Evolutionary conservation across 495 filamentous ascomycete genomes (phyloP).

Genomic region (Penicillium coffeae): DNA sequence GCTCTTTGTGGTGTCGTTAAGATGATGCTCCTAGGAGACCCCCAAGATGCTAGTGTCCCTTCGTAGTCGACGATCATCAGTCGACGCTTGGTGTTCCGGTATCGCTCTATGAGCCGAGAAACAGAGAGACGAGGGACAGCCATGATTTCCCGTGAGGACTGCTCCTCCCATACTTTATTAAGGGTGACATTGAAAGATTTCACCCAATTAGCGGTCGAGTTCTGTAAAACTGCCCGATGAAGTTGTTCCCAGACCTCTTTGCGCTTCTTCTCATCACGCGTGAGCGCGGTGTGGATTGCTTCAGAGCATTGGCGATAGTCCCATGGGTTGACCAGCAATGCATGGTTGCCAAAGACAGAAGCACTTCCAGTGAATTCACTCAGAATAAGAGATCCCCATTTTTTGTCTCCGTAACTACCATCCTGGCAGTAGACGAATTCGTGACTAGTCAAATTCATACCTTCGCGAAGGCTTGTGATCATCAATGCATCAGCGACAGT

Average conservation of each 20-base stretch:
- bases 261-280: conserved; percentile 70
- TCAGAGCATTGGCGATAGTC: conserved; percentile 81
- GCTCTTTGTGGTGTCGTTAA: conserved; percentile 80
- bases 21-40: conserved; percentile 72
- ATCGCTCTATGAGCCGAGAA: conserved; percentile 56
- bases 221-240: conserved; percentile 68
- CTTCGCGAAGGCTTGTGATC: conserved; percentile 89
- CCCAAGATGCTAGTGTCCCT: conserved; percentile 82
- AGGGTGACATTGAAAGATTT: conserved; percentile 65
- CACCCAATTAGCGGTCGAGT: conserved; percentile 83
- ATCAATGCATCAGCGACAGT: conserved; percentile 85
- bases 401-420: conserved; percentile 67
- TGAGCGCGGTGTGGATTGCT: conserved; percentile 75
- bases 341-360: conserved; percentile 69
- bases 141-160: conserved; percentile 74
- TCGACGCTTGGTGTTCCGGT: conserved; percentile 58
- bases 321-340: conserved; percentile 86
- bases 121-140: conserved; percentile 79
- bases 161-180: conserved; percentile 70
- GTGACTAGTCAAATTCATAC: conserved; percentile 92
- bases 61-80: conserved; percentile 91
- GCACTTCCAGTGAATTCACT: conserved; percentile 93
- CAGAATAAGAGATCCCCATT: conserved; percentile 81
- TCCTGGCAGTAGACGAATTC: conserved; percentile 94
- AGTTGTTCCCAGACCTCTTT: conserved; percentile 68